These are phyloP conservation scores for Plantago lanceolata DNA, from an alignment of 305 asterid species.

Conservation along the genomic window DNA sequence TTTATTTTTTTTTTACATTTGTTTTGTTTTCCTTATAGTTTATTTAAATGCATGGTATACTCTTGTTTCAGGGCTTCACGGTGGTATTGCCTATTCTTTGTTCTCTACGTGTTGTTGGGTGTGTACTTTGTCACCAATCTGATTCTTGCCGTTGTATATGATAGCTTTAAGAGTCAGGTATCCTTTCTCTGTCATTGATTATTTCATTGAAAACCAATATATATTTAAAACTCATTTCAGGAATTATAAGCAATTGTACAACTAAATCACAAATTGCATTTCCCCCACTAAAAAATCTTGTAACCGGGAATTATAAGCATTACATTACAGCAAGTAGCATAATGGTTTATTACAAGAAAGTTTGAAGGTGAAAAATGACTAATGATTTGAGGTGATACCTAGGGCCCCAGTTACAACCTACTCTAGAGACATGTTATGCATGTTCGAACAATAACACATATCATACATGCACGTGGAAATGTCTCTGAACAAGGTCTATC, in stretches of 20 bases:
- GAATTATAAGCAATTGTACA: not conserved
- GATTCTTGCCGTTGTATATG: constrained; percentile 97
- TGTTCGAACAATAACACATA: not conserved
- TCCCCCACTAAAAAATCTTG: no score
- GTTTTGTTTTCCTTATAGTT: constrained; percentile 8
- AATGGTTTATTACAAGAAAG: no score
- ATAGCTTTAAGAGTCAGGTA: constrained; percentile 96
- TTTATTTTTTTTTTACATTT: constrained; percentile 5
- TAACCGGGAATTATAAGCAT: no score
- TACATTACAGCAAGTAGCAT: no score
- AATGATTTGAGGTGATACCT: no score
- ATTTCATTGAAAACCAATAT: constrained; percentile 11
- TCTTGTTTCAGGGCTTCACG: constrained; percentile 75
- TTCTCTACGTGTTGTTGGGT: constrained; percentile 81
- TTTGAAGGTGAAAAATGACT: no score
- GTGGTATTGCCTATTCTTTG: constrained; percentile 76
- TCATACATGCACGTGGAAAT: not conserved
- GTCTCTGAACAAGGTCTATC: not conserved
- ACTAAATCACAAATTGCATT: not conserved
- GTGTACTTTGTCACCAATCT: constrained; percentile 97
- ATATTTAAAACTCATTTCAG: constrained; percentile 14
- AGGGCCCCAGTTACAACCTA: no score
- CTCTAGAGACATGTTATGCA: no score
- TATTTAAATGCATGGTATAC: constrained; percentile 24
- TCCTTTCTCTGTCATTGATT: constrained; percentile 21